phyloP scores from a whole-genome alignment of 768 basidiomycete species.

The Hygrophorus russula region DNA sequence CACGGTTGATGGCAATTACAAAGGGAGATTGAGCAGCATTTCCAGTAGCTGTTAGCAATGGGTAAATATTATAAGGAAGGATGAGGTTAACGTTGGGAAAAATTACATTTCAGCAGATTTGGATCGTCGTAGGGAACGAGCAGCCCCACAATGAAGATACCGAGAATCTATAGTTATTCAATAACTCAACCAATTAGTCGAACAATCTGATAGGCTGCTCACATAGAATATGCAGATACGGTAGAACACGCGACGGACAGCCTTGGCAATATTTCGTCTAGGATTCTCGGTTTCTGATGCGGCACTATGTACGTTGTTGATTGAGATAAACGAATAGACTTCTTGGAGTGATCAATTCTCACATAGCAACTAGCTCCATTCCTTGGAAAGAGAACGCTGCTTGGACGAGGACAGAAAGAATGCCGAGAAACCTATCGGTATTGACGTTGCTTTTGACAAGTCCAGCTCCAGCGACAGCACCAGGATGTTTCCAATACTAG shows the following conservation, averaged over 20 bases:
- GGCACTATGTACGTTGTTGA: constrained; percentile 26
- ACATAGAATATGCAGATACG: constrained; percentile 75
- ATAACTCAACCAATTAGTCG: not conserved
- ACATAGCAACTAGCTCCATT: constrained; percentile 68
- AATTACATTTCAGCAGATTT: constrained; percentile 29
- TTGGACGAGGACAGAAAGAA: constrained; percentile 33
- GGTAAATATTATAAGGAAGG: not conserved
- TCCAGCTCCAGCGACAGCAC: constrained; percentile 37
- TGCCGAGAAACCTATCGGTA: constrained; percentile 35
- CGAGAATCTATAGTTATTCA: constrained; percentile 39
- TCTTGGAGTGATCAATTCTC: constrained; percentile 10
- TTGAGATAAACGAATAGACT: too few species aligned
- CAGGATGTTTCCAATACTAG: constrained; percentile 66
- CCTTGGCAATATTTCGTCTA: constrained; percentile 67
- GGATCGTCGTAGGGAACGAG: constrained; percentile 61
- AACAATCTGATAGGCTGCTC: constrained; percentile 10
- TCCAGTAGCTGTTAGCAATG: constrained; percentile 29
- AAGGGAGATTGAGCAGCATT: constrained; percentile 77
- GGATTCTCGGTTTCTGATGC: constrained; percentile 74
- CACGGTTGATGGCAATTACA: constrained; percentile 67
- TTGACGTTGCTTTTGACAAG: constrained; percentile 30
- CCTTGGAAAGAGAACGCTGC: constrained; percentile 71
- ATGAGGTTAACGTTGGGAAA: not conserved
- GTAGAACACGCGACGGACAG: constrained; percentile 68
- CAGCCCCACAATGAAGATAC: constrained; percentile 68